These are phyloP conservation scores for Juglanconis oblonga DNA, from an alignment of 2,329 filamentous ascomycete genomes.

Conservation along the genomic window DNA sequence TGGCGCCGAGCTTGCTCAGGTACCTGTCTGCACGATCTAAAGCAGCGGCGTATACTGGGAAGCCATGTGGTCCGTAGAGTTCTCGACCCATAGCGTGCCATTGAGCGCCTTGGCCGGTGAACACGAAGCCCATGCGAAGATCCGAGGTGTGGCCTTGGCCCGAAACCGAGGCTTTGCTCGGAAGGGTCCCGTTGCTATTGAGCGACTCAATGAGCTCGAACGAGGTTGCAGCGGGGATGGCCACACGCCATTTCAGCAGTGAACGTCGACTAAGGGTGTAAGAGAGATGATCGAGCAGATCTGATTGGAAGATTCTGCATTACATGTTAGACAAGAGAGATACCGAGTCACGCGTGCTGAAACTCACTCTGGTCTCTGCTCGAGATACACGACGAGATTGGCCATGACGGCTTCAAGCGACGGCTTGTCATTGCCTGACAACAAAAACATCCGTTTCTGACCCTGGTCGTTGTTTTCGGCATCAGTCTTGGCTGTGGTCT, in stretches of 20 bases:
- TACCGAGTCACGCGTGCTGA: not conserved
- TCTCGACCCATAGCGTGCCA: slow-evolving; percentile 28
- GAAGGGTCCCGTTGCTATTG: slow-evolving; percentile 31
- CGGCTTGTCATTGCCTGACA: slow-evolving; percentile 39
- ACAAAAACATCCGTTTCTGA: slow-evolving; percentile 38
- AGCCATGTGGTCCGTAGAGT: slow-evolving; percentile 21
- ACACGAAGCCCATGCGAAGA: slow-evolving; percentile 24
- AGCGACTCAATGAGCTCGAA: slow-evolving; percentile 43
- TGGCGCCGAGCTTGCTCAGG: slow-evolving; percentile 23
- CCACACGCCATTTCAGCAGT: slow-evolving; percentile 29
- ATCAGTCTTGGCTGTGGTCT: slow-evolving; percentile 25
- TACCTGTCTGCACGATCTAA: slow-evolving; percentile 34
- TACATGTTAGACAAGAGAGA: not conserved
- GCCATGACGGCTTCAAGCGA: slow-evolving; percentile 35
- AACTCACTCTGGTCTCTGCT: slow-evolving; percentile 35
- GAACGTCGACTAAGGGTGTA: slow-evolving; percentile 39
- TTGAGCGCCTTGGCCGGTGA: slow-evolving; percentile 35
- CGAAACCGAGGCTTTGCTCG: not conserved
- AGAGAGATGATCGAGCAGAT: slow-evolving; percentile 43
- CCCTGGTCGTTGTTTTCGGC: slow-evolving; percentile 20
- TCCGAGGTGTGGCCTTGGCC: not conserved
- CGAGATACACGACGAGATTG: slow-evolving; percentile 38
- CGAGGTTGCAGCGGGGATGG: slow-evolving; percentile 40
- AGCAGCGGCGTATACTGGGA: slow-evolving; percentile 33
- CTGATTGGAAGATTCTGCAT: slow-evolving; percentile 36